Base-by-base conservation (phyloP, 176 grass and related monocot species). In the Stipa capillata region DNA sequence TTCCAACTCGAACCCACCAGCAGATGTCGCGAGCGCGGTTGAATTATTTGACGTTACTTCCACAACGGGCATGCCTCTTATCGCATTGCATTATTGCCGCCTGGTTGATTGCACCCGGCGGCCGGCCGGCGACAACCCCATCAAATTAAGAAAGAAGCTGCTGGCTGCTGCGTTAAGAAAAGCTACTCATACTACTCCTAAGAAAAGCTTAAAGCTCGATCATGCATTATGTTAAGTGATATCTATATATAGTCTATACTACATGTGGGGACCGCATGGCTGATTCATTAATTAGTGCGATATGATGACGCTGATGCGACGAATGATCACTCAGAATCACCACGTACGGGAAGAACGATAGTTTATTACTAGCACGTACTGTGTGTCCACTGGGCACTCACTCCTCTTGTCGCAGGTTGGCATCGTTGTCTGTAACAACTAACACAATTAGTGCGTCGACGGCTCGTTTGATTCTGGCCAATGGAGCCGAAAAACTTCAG, bases 161-260 rank as follows among this genome's bases (percentile, higher is more conserved):
- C 9, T 27, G 63, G n/a, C 70, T 53, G 21, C 72, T 20, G 28
- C 45, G 11, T 31, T 61, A 23, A 39, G 27, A 65, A 73, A 64
- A 57, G 42, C 3, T 13, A 7, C 28, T 12, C 41, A 2, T 25
- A 23, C 18, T 43, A 43, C 17, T 28, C 23, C 51, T 73, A 44
- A 42, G 16, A 80, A 76, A 85, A 47, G 23, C 57, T 65, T 73
- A 85, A 73, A 73, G 67, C 32, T 49, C n/a, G n/a, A n/a, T n/a
- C 32, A 25, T 52, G 74, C 74, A 60, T 77, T 77, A 61, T 44
- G 24, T 7, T 27, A n/a, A n/a, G n/a, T n/a, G n/a, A n/a, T n/a
- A n/a, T n/a, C n/a, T n/a, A n/a, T n/a, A n/a, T n/a, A 28, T 47
- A 48, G 11, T 62, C 24, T 43, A 48, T 21, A 13, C n/a, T 50